These are phyloP conservation scores for Pythium aristosporum DNA, from an alignment of 352 stramenopile genomes.

Conservation along the genomic window DNA sequence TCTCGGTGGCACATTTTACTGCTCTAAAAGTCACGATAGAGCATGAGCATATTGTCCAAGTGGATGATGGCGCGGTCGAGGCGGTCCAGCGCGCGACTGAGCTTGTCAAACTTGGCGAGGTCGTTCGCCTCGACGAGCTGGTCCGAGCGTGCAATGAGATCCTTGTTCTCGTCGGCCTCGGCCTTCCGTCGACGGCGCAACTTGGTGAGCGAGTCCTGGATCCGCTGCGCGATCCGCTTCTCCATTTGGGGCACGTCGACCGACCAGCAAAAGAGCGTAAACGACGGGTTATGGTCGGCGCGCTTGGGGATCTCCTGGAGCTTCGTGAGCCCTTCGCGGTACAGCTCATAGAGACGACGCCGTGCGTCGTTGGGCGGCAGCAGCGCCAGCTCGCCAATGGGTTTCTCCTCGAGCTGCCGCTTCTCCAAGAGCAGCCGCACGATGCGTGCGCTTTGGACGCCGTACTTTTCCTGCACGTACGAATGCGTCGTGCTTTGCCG, in stretches of 20 bases:
- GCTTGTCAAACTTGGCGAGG: constrained; percentile 84
- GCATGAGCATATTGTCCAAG: constrained; percentile 86
- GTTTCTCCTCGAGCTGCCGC: constrained; percentile 86
- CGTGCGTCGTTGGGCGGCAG: constrained; percentile 80
- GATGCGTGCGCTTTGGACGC: constrained; percentile 79
- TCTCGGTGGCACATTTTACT: too few relatives aligned
- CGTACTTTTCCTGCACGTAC: constrained; percentile 83
- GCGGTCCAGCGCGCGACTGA: constrained; percentile 81
- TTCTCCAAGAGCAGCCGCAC: constrained; percentile 84
- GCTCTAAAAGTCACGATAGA: constrained; percentile 84
- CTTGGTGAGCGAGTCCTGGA: constrained; percentile 71
- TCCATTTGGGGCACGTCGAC: constrained; percentile 75
- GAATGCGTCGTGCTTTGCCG: constrained; percentile 75
- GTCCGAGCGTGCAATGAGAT: constrained; percentile 85
- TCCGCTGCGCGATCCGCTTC: constrained; percentile 51
- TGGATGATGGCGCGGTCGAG: constrained; percentile 82
- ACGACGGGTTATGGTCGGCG: constrained; percentile 86
- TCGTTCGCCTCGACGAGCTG: constrained; percentile 86
- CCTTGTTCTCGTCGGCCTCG: constrained; percentile 86
- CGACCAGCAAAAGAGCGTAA: constrained; percentile 87
- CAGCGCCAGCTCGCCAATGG: constrained; percentile 78
- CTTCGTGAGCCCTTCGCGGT: constrained; percentile 70
- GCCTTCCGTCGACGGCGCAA: constrained; percentile 66
- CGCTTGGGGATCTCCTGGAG: constrained; percentile 88
- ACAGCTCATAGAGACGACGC: constrained; percentile 80